phyloP scores from a whole-genome alignment of 139 green algal genomes.

The Asterochloris erici region DNA sequence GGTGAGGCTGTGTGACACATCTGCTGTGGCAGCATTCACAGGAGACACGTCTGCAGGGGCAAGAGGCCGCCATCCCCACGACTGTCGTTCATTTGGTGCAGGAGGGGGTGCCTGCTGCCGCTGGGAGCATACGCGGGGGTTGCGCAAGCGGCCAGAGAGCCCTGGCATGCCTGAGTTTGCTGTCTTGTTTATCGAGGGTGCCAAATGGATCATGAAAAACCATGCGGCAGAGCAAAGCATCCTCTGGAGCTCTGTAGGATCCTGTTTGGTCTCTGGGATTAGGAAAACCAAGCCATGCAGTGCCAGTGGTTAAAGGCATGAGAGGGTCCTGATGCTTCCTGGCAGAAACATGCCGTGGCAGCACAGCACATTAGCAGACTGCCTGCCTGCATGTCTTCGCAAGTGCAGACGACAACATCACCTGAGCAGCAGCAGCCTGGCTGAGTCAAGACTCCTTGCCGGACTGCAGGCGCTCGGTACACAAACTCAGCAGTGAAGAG shows the following conservation, averaged over 20 bases:
- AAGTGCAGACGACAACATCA: background rate
- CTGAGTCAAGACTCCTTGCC: background rate
- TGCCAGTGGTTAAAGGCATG: background rate
- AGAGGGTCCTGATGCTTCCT: background rate
- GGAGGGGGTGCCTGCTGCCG: background rate
- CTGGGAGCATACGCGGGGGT: background rate
- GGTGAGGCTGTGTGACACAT: background rate
- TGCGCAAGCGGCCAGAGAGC: background rate
- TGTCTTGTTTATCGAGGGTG: no score
- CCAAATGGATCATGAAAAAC: no score
- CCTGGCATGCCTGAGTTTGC: no score
- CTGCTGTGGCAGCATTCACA: background rate
- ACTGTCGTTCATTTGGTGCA: background rate
- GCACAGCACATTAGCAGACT: background rate
- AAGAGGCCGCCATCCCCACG: background rate
- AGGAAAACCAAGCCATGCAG: no score
- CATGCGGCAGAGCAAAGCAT: no score
- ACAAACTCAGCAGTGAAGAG: background rate
- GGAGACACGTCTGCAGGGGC: background rate
- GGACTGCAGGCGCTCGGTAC: slow-evolving; percentile 1
- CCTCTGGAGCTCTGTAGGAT: no score
- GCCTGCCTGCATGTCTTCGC: background rate
- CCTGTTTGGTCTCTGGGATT: no score
- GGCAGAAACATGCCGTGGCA: background rate
- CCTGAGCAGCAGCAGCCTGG: background rate